Base-by-base conservation (phyloP, 148 eudicot species). In the Rhododendron kiyosumense region DNA sequence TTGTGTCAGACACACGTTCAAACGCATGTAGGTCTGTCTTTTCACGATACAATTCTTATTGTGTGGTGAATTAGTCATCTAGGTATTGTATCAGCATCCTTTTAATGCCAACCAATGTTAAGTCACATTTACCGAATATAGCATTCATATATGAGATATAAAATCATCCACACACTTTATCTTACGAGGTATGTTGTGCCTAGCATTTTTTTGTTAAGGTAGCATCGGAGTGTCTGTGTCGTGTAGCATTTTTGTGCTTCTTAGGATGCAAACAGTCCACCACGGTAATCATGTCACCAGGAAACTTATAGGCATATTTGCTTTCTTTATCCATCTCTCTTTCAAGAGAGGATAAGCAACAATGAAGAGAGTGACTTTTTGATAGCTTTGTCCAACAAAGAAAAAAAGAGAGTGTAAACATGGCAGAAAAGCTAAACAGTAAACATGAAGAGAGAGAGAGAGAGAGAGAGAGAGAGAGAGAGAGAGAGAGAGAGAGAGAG, bases 401-500 rank as follows among this genome's bases (percentile, higher is more conserved):
- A 41, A 41, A 41, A 71, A 22, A 7, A 41, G 51, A 24, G 69
- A 54, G 83, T 41, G 45, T 41, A 41, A 41, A 41, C 45, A 5
- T 41, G 43, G 43, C 43, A 41, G 43, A 41, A 41, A 41, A 41
- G 43, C 43, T 41, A 41, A 41, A 41, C 43, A 41, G 6, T 41
- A 41, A 41, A 41, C 43, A 41, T 41, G 43, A 41, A 41, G 43
- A 41, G 43, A 38, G 43, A 38, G 43, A 38, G 38, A 36, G 38
- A 36, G 38, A 36, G 38, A 36, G 34, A 34, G 34, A 34, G 34
- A 3, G 38, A 36, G 38, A 36, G 5, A 36, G 38, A 36, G 38
- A 36, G 38, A 41, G 79, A 49, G 88, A n/a, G 79, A 49, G 86
- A 88, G 87, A 86, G 74, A 79, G 81, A 5, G 48, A 8, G 52